A percentile compares a stretch with the other conserved stretches of the same genome.
These are phyloP conservation scores for Pseudocercospora vitis DNA, from an alignment of 2,329 filamentous ascomycete species.

Conservation along the genomic window DNA sequence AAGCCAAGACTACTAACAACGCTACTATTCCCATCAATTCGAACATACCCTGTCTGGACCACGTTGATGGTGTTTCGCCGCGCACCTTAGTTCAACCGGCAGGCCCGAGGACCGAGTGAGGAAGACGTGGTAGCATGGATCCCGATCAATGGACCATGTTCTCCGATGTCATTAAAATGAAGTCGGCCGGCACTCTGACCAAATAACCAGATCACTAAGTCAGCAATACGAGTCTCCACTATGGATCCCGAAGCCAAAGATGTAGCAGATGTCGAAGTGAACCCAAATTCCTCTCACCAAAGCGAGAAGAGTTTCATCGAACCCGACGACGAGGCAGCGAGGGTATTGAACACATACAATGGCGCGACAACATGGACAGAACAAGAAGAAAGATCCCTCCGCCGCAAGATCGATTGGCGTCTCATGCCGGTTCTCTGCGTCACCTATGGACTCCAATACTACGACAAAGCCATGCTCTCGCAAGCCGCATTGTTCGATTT, in stretches of 20 bases:
- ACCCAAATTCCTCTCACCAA: neutral
- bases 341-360: conserved; percentile 15
- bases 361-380: conserved; percentile 42
- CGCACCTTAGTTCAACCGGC: too few species aligned
- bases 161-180: too few species aligned
- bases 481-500: conserved; percentile 52
- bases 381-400: conserved; percentile 45
- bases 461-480: conserved; percentile 56
- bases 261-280: neutral
- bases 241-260: neutral
- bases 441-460: conserved; percentile 52
- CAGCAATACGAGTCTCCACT: neutral
- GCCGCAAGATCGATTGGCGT: conserved; percentile 46
- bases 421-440: conserved; percentile 50
- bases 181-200: too few species aligned
- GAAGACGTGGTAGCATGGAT: too few species aligned
- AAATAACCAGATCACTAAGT: too few species aligned
- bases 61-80: too few species aligned
- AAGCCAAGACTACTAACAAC: too few species aligned
- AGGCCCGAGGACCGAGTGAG: too few species aligned
- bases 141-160: too few species aligned
- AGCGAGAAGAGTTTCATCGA: conserved; percentile 2
- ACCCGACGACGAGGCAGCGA: conserved; percentile 19
- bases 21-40: too few species aligned
- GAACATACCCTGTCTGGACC: too few species aligned